Evolutionary conservation across 805 yeast genomes (phyloP).

Genomic region (Suhomyces sp.): DNA sequence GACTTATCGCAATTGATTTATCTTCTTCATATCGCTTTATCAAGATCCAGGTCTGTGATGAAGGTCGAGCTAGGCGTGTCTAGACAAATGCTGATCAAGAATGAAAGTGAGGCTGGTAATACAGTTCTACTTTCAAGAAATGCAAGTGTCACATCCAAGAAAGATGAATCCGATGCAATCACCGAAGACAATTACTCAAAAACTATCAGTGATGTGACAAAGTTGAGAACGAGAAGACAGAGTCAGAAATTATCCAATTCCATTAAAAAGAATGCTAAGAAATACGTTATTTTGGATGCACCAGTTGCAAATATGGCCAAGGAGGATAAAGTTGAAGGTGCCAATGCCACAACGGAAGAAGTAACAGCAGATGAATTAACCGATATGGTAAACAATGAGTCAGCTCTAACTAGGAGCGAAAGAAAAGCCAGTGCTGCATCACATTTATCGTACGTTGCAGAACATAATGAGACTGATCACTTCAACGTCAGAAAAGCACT

Average conservation of each 20-base stretch:
- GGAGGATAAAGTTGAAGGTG: conserved; percentile 17
- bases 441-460: conserved; percentile 24
- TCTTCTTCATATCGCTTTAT: conserved; percentile 77
- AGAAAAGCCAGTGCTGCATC: conserved; percentile 25
- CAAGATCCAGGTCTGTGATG: conserved; percentile 67
- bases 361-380: conserved; percentile 13
- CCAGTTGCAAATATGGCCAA: conserved; percentile 48
- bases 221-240: conserved; percentile 71
- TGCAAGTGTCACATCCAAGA: not conserved
- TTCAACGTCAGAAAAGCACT: conserved; percentile 24
- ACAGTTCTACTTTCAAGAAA: not conserved
- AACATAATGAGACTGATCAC: conserved; percentile 25
- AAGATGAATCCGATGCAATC: not conserved
- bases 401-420: not conserved
- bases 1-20: conserved; percentile 72
- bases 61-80: conserved; percentile 12
- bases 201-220: conserved; percentile 72
- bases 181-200: conserved; percentile 56
- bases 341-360: conserved; percentile 12
- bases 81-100: not conserved
- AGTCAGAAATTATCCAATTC: conserved; percentile 53
- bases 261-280: conserved; percentile 59
- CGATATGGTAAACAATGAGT: conserved; percentile 3
- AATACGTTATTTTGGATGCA: conserved; percentile 63
- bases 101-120: not conserved